Conservation (phyloP, 352 stramenopile genomes). For the Globisporangium perplexum region DNA sequence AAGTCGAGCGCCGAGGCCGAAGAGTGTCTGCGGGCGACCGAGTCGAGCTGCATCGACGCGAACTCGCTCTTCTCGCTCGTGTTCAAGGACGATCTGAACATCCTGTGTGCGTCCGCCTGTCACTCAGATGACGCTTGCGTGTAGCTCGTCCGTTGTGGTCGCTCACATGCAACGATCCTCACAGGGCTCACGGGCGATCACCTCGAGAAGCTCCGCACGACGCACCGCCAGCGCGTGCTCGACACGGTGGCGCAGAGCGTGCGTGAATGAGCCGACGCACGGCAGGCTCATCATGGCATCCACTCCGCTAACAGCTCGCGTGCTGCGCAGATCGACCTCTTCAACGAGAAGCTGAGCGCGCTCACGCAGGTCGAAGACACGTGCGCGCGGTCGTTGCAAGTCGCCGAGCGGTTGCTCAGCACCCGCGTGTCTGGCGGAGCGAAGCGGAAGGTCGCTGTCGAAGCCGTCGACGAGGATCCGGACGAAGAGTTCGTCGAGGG, state of each 20-base stretch:
- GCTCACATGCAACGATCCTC: not conserved
- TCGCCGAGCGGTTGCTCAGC: conserved; percentile 30
- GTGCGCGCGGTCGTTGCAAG: conserved; percentile 24
- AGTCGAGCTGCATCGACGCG: conserved; percentile 61
- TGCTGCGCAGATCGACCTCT: conserved; percentile 23
- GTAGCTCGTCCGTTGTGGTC: not conserved
- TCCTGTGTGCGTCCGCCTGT: conserved; percentile 42
- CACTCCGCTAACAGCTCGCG: not conserved
- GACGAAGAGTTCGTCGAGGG: conserved; percentile 1
- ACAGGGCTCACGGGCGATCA: conserved; percentile 62
- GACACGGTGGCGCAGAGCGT: conserved; percentile 50
- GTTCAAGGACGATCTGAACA: conserved; percentile 78
- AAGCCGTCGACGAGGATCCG: conserved; percentile 1
- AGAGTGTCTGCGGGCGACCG: conserved; percentile 42
- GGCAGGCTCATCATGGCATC: not conserved
- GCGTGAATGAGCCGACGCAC: not conserved
- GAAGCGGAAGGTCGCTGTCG: not conserved
- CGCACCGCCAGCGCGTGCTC: conserved; percentile 50
- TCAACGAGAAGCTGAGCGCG: conserved; percentile 55
- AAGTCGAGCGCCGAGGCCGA: conserved; percentile 44
- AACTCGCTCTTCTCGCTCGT: conserved; percentile 66
- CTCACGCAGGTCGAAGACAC: conserved; percentile 52
- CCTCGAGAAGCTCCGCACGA: conserved; percentile 47
- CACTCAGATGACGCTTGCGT: not conserved
- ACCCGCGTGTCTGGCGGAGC: not conserved